A percentile compares a stretch with the other conserved stretches of the same genome.
These are phyloP conservation scores for Gossypium bickii DNA, from an alignment of 345 rosid species.

Conservation along the genomic window DNA sequence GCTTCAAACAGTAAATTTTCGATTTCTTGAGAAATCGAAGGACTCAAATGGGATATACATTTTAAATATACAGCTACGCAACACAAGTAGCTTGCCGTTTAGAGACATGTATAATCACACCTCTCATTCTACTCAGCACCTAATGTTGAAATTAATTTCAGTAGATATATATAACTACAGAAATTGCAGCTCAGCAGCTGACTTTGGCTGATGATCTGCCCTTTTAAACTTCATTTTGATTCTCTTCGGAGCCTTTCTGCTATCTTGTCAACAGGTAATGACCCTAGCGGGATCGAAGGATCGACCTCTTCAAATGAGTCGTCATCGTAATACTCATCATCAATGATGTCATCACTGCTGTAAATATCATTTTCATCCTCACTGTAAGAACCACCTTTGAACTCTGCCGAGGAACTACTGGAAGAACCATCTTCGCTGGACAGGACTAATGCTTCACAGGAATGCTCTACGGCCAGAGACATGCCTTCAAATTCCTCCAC, in stretches of 20 bases:
- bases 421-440: constrained; percentile 27
- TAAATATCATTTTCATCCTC: constrained; percentile 27
- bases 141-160: background rate
- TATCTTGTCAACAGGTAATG: constrained; percentile 61
- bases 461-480: constrained; percentile 56
- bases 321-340: constrained; percentile 34
- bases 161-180: background rate
- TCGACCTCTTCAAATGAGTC: constrained; percentile 34
- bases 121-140: background rate
- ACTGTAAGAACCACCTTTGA: constrained; percentile 22
- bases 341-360: constrained; percentile 33
- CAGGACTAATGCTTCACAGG: constrained; percentile 57
- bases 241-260: constrained; percentile 37
- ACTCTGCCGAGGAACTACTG: constrained; percentile 23
- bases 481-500: background rate
- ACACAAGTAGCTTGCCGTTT: background rate
- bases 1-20: background rate
- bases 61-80: background rate
- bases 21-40: background rate
- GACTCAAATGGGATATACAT: background rate
- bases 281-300: constrained; percentile 39
- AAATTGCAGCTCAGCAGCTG: background rate
- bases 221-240: constrained; percentile 6
- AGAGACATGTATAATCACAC: background rate
- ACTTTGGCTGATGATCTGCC: background rate